Evolutionary conservation across 345 rosid species (phyloP).

Genomic region (Syzygium grande): DNA sequence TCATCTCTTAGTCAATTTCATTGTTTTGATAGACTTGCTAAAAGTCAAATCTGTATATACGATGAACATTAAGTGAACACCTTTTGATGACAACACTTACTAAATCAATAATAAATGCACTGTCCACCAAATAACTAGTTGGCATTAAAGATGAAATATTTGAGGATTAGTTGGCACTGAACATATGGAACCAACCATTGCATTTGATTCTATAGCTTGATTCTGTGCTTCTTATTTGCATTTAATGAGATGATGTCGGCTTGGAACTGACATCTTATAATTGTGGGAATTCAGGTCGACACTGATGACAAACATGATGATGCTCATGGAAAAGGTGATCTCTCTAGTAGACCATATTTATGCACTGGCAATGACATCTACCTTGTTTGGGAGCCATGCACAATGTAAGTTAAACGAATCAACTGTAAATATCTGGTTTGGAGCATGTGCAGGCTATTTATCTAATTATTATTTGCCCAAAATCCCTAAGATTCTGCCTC

Average conservation of each 20-base stretch:
- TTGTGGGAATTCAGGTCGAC: slow-evolving; percentile 20
- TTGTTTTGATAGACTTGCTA: not conserved
- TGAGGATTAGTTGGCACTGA: not conserved
- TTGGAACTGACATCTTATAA: not conserved
- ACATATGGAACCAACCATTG: not conserved
- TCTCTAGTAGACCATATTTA: slow-evolving; percentile 50
- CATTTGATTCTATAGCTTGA: not conserved
- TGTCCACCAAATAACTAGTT: not conserved
- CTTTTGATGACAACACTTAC: not conserved
- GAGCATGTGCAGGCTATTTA: not conserved
- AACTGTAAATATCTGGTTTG: not conserved
- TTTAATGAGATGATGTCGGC: not conserved
- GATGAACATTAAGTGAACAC: not conserved
- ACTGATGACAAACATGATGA: slow-evolving; percentile 21
- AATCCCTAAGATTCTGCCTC: not conserved
- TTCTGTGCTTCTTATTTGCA: not conserved
- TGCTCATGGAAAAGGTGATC: slow-evolving; percentile 8
- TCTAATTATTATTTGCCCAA: not conserved
- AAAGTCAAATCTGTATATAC: not conserved
- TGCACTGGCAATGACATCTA: slow-evolving; percentile 87
- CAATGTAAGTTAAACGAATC: slow-evolving; percentile 47
- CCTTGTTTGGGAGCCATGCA: slow-evolving; percentile 81
- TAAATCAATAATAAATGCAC: not conserved
- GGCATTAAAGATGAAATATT: not conserved
- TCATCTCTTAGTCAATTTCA: not conserved